These are phyloP conservation scores for Peniophora sp. DNA, from an alignment of 1,284 basidiomycete genomes.

Conservation along the genomic window DNA sequence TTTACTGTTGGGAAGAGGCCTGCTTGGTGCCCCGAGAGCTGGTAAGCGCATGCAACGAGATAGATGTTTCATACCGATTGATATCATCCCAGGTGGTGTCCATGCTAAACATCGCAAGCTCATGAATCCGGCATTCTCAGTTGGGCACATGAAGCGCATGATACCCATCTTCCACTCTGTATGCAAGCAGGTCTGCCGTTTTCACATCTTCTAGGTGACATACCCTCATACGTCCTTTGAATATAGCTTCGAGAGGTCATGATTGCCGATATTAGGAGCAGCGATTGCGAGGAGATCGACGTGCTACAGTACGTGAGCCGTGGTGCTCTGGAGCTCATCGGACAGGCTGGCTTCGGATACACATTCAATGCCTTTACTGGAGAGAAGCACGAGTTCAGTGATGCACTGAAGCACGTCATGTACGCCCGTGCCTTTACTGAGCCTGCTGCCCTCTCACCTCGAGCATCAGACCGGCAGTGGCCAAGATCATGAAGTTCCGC, in stretches of 20 bases:
- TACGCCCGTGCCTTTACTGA: slow-evolving; percentile 2
- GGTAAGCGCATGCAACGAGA: not conserved
- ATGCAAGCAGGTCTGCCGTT: slow-evolving; percentile 9
- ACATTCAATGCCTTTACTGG: slow-evolving; percentile 24
- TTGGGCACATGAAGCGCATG: slow-evolving; percentile 15
- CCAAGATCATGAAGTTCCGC: not conserved
- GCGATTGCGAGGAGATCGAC: slow-evolving; percentile 18
- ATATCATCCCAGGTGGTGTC: slow-evolving; percentile 10
- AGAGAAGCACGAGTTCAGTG: slow-evolving; percentile 17
- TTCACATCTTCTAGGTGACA: not conserved
- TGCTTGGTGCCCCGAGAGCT: not conserved
- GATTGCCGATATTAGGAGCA: slow-evolving; percentile 5
- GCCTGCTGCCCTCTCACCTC: not conserved
- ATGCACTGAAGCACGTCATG: slow-evolving; percentile 17
- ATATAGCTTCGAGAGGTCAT: slow-evolving; percentile 15
- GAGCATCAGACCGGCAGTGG: not conserved
- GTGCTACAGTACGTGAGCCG: slow-evolving; percentile 25
- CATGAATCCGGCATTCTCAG: slow-evolving; percentile 18
- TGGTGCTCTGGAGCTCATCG: slow-evolving; percentile 18
- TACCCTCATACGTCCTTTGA: not conserved
- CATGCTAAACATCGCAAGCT: slow-evolving; percentile 18
- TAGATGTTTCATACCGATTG: not conserved
- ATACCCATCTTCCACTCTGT: slow-evolving; percentile 16
- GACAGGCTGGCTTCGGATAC: slow-evolving; percentile 23
- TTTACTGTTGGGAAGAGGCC: not conserved